These are phyloP conservation scores for Penicillium maclennaniae DNA, from an alignment of 495 filamentous ascomycete genomes.

Conservation along the genomic window DNA sequence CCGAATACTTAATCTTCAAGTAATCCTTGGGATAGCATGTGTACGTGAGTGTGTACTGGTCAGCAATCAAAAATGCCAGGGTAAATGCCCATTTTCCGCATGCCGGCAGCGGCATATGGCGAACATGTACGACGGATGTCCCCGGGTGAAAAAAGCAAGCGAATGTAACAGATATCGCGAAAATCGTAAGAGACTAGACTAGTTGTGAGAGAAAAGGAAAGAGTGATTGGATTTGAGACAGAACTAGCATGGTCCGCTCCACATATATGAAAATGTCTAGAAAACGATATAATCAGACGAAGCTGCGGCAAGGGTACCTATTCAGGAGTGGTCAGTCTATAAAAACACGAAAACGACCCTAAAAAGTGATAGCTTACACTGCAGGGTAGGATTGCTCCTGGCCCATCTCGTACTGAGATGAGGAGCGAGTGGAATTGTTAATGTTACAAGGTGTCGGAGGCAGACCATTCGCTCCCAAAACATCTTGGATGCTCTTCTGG, in stretches of 20 bases:
- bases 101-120: not conserved
- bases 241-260: not conserved
- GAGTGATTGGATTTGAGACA: not conserved
- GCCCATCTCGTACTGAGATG: constrained; percentile 42
- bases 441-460: constrained; percentile 76
- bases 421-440: constrained; percentile 27
- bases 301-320: constrained; percentile 54
- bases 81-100: not conserved
- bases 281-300: constrained; percentile 36
- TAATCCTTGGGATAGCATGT: not conserved
- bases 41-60: not conserved
- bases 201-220: not conserved
- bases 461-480: constrained; percentile 69
- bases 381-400: constrained; percentile 47
- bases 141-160: too few relatives aligned
- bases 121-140: too few relatives aligned
- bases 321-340: not conserved
- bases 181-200: not conserved
- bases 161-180: not conserved
- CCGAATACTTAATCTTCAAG: not conserved
- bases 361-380: constrained; percentile 37
- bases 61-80: too few relatives aligned
- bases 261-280: not conserved
- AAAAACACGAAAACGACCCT: not conserved
- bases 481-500: constrained; percentile 55